Percentiles rank a stretch among this genome's conserved stretches.
phyloP scores from a whole-genome alignment of 208 protist genomes.

The Leishmania gerbilli region DNA sequence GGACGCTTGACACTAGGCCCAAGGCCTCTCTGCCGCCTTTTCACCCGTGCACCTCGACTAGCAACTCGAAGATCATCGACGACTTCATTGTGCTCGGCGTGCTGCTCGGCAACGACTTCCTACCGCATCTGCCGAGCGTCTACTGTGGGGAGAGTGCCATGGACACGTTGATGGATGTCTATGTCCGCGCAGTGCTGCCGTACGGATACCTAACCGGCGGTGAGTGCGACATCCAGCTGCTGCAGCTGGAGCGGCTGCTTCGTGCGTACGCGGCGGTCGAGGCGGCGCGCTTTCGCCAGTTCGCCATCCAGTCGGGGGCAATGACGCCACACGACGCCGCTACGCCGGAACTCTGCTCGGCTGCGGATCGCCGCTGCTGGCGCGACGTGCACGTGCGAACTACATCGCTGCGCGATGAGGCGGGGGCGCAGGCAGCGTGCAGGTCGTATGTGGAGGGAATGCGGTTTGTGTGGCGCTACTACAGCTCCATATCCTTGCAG shows the following conservation, averaged over 20 bases:
- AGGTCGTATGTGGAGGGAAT: constrained; percentile 73
- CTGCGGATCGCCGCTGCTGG: constrained; percentile 49
- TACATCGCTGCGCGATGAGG: constrained; percentile 40
- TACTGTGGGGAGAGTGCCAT: constrained; percentile 82
- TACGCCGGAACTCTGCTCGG: constrained; percentile 31
- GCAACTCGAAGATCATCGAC: constrained; percentile 84
- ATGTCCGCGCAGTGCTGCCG: constrained; percentile 76
- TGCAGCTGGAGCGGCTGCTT: constrained; percentile 69
- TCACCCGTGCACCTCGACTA: constrained; percentile 57
- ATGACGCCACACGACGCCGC: constrained; percentile 47
- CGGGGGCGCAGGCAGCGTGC: constrained; percentile 54
- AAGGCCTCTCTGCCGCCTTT: constrained; percentile 26
- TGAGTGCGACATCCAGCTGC: constrained; percentile 65
- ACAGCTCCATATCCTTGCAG: constrained; percentile 49
- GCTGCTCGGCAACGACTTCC: constrained; percentile 86
- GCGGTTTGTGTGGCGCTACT: constrained; percentile 87
- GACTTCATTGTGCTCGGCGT: constrained; percentile 83
- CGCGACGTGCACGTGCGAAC: constrained; percentile 50
- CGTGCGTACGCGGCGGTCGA: constrained; percentile 67
- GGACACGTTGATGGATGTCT: constrained; percentile 80
- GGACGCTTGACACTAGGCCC: neutral
- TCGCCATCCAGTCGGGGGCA: constrained; percentile 29
- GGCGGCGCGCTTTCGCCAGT: constrained; percentile 65
- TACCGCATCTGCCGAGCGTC: constrained; percentile 68
- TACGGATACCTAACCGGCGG: constrained; percentile 80